Base-by-base conservation (phyloP, 2,329 filamentous ascomycete species). In the Cercospora sp. region DNA sequence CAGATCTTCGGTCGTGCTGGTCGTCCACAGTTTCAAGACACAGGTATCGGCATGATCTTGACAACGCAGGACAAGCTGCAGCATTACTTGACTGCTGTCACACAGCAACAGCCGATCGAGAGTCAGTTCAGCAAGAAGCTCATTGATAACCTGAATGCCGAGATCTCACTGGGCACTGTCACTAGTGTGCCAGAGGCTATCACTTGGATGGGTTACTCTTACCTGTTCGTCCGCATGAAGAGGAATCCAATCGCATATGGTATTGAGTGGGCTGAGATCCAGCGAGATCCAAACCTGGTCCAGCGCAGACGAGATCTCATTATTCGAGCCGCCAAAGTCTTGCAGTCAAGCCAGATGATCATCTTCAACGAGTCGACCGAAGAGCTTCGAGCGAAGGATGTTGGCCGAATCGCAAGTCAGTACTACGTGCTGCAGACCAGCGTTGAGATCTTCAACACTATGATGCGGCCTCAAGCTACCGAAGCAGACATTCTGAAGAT, bases 1-100 rank as follows among this genome's bases (percentile, higher is more conserved):
- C 95, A 99, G 78, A 99, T 99, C 68, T 99, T 99, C 77, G 95
- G 95, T 83, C 94, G 95, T 86, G 96, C 95, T 68, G 95, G 95
- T 84, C 91, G 95, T 79, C 95, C 96, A 48, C 95, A 99, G 77
- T 99, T 97, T 74, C 94, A 98, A 77, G 95, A 98, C 76, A 95
- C 91, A 39, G 95, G 95, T 84, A 97, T 98, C 73, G 96, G 96
- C 71, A 97, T 97, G 84, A 99, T 99, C 72, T 96, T 93, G 75
- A 99, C 96, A 0, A 96, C 93, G 0, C 91, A 94, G n/a, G 94
- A 97, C 79, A 97, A 94, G 77, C 83, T 99, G 8, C 83, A 90
- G 31, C 94, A 99, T 78, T 99, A 99, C 77, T 84, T 98, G 57
- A 90, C 90, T 48, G 94, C 95, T 2, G 92, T 99, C 2, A 99